phyloP scores from a whole-genome alignment of 176 grass and related monocot genomes.

The Carex pumila region DNA sequence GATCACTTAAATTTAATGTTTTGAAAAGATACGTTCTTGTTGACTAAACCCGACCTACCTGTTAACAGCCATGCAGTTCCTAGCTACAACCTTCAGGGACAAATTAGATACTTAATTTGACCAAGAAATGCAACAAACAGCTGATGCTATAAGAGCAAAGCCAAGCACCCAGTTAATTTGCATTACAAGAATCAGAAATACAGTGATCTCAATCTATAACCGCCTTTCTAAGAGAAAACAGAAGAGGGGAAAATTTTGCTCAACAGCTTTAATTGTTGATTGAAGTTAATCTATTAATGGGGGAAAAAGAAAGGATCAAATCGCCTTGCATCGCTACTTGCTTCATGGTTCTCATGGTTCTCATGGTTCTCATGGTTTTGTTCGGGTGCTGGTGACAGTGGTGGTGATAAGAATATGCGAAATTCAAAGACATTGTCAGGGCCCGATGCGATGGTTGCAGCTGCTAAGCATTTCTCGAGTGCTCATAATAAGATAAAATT shows the following conservation, averaged over 20 bases:
- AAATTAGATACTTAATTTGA: not conserved
- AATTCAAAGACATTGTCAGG: not conserved
- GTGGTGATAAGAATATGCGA: not conserved
- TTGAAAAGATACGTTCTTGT: not conserved
- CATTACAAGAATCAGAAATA: conserved; percentile 3
- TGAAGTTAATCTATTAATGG: not conserved
- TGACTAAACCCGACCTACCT: too few species aligned
- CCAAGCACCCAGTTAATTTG: not conserved
- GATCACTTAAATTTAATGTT: too few species aligned
- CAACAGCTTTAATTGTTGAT: not conserved
- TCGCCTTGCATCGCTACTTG: not conserved
- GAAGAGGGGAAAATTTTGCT: not conserved
- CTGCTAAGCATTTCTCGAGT: conserved; percentile 27
- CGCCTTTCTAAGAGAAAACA: not conserved
- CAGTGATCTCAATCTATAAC: not conserved
- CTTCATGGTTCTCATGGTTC: too few species aligned
- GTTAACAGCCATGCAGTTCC: too few species aligned
- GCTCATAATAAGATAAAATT: conserved; percentile 23
- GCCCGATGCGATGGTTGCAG: not conserved
- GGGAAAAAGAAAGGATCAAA: not conserved
- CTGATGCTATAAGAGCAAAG: conserved; percentile 1
- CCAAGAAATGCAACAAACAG: conserved; percentile 8
- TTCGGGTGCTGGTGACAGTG: not conserved
- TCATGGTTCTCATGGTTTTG: conserved; percentile 17
- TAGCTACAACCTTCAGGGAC: not conserved